Base-by-base conservation (phyloP, 805 yeast genomes). In the Zygosaccharomyces bailii region DNA sequence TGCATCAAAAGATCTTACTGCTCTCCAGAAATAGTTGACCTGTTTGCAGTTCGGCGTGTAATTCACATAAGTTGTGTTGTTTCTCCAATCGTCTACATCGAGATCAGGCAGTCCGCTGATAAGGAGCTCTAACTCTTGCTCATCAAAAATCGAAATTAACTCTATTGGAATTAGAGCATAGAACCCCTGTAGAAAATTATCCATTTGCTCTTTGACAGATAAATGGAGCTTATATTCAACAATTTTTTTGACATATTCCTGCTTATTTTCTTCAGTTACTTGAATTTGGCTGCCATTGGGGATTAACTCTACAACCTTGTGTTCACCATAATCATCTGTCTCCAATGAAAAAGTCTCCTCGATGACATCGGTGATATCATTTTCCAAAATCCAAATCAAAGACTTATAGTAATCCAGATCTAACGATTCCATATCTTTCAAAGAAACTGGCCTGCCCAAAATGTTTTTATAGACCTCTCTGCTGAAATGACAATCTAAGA, bases 21-120 rank as follows among this genome's bases (percentile, higher is more conserved):
- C 96, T 60, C 97, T 75, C 99, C 99, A 93, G 68, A 93, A 93
- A 86, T 97, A 91, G 59, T 84, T 89, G 45, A 93, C 82, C 60
- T 90, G 97, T 23, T 86, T 80, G 2, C 95, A 86, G 1, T 86
- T 75, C 1, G 90, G 75, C 0, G 88, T 77, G 63, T 91, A 93
- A 60, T 89, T 91, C 38, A 78, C 83, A 66, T 93, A 84, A 1
- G 70, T 73, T 1, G 96, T 79, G 61, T 93, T 86, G 57, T 80
- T 82, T 53, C 86, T 85, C 99, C 99, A 93, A 61, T 93, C 99
- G 54, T 82, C 87, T 16, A 91, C 91, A 67, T 88, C 96, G 56
- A 93, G 89, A 56, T 91, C 96, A 1, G 99, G 99, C 56, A 93
- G 72, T 2, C 99, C 99, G 27, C 95, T 85, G 33, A 93, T 86